These are phyloP conservation scores for Emmonsia crescens DNA, from an alignment of 2,329 filamentous ascomycete genomes.

Conservation along the genomic window DNA sequence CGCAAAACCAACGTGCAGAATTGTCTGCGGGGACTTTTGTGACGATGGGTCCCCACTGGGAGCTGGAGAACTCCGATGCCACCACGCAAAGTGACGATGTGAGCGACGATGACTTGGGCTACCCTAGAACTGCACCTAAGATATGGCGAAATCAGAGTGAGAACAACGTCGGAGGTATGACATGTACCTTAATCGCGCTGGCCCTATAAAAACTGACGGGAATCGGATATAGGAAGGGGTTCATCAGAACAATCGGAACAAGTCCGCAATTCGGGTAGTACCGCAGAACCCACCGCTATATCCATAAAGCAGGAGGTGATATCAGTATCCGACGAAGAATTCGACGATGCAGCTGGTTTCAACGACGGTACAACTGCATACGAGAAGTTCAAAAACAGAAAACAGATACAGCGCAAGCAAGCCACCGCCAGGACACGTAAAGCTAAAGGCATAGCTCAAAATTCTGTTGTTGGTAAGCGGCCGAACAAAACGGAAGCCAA, in stretches of 20 bases:
- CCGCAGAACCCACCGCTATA: conserved; percentile 6
- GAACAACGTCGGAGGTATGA: background rate
- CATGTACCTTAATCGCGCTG: background rate
- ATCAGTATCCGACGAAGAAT: conserved; percentile 18
- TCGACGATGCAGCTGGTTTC: conserved; percentile 24
- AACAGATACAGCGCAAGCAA: conserved; percentile 43
- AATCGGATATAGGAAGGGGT: background rate
- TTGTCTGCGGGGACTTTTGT: background rate
- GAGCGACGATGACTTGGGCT: conserved; percentile 35
- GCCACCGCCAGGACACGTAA: conserved; percentile 38
- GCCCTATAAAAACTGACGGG: background rate
- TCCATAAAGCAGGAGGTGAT: conserved; percentile 7
- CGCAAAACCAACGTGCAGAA: background rate
- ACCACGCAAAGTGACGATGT: conserved; percentile 20
- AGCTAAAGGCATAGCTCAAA: conserved; percentile 33
- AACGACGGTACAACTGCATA: conserved; percentile 42
- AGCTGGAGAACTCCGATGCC: conserved; percentile 18
- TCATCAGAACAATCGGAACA: background rate
- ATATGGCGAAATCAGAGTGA: background rate
- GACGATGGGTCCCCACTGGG: conserved; percentile 19
- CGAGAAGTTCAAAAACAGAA: conserved; percentile 52
- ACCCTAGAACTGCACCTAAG: conserved; percentile 7
- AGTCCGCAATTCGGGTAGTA: background rate
- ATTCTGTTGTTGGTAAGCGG: conserved; percentile 27
- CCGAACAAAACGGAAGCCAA: conserved; percentile 21